phyloP scores from a whole-genome alignment of 257 asterid genomes.

The Datura wrightii region DNA sequence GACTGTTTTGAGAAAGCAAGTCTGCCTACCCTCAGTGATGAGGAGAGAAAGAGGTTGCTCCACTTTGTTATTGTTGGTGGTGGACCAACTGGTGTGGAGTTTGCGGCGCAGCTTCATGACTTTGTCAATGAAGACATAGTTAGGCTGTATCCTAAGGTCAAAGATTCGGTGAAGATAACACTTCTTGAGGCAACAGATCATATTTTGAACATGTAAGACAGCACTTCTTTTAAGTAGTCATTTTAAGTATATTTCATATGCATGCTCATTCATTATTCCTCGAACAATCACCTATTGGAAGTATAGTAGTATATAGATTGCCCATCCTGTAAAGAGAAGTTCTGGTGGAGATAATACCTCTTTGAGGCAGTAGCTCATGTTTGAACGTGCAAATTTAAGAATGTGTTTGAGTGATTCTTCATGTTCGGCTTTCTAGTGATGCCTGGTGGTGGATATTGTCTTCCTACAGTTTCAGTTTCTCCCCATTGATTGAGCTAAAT shows the following conservation, averaged over 20 bases:
- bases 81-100: slow-evolving; percentile 90
- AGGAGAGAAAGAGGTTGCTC: slow-evolving; percentile 83
- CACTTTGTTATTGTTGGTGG: slow-evolving; percentile 98
- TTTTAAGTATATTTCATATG: not conserved
- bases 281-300: not conserved
- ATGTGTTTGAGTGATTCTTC: not conserved
- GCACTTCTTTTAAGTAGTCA: slow-evolving; percentile 5
- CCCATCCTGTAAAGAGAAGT: not conserved
- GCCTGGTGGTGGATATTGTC: slow-evolving; percentile 9
- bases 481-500: not conserved
- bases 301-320: not conserved
- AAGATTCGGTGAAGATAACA: slow-evolving; percentile 76
- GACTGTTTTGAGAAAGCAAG: slow-evolving; percentile 93
- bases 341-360: not conserved
- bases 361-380: not conserved
- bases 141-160: slow-evolving; percentile 75
- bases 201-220: slow-evolving; percentile 81
- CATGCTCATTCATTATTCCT: not conserved
- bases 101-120: slow-evolving; percentile 93
- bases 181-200: slow-evolving; percentile 96
- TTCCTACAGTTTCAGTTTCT: not conserved
- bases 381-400: slow-evolving; percentile 14
- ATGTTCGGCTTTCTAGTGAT: not conserved
- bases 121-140: slow-evolving; percentile 79
- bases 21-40: slow-evolving; percentile 76